Evolutionary conservation across 495 filamentous ascomycete genomes (phyloP).

Genomic region (Bathelium albidoporum): DNA sequence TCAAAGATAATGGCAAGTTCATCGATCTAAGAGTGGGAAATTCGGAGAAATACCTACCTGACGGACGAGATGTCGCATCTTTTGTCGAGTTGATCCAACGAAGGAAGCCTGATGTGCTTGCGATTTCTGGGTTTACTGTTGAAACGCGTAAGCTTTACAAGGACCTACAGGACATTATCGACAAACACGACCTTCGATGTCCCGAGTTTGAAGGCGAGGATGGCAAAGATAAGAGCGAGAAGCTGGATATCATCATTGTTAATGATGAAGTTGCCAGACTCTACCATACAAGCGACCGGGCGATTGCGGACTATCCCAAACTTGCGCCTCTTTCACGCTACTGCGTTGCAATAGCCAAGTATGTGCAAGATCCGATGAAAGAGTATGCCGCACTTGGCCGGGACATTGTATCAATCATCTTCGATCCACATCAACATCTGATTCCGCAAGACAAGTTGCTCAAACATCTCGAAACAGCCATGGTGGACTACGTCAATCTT

Average conservation of each 20-base stretch:
- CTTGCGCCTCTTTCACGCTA: slow-evolving; percentile 69
- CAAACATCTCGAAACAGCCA: slow-evolving; percentile 77
- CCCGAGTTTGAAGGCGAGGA: slow-evolving; percentile 64
- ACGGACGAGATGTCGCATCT: slow-evolving; percentile 49
- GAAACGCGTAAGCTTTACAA: slow-evolving; percentile 78
- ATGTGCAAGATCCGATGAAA: slow-evolving; percentile 87
- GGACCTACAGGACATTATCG: slow-evolving; percentile 63
- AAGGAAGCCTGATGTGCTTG: slow-evolving; percentile 80
- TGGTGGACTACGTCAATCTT: slow-evolving; percentile 97
- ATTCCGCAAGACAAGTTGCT: slow-evolving; percentile 75
- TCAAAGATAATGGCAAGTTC: slow-evolving; percentile 81
- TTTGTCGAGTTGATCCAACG: slow-evolving; percentile 66
- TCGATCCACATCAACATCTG: slow-evolving; percentile 81
- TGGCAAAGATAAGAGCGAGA: slow-evolving; percentile 49
- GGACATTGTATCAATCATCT: slow-evolving; percentile 74
- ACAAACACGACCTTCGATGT: slow-evolving; percentile 60
- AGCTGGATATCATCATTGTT: slow-evolving; percentile 77
- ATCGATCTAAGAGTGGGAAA: slow-evolving; percentile 64
- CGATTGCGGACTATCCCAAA: slow-evolving; percentile 69
- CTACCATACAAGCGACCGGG: slow-evolving; percentile 81
- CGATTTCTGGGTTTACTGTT: slow-evolving; percentile 78
- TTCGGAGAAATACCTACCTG: slow-evolving; percentile 48
- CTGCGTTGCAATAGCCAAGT: slow-evolving; percentile 77
- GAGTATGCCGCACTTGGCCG: slow-evolving; percentile 88
- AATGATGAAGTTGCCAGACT: slow-evolving; percentile 93